Evolutionary conservation across 345 rosid species (phyloP).

Genomic region (Citrus cavaleriei): DNA sequence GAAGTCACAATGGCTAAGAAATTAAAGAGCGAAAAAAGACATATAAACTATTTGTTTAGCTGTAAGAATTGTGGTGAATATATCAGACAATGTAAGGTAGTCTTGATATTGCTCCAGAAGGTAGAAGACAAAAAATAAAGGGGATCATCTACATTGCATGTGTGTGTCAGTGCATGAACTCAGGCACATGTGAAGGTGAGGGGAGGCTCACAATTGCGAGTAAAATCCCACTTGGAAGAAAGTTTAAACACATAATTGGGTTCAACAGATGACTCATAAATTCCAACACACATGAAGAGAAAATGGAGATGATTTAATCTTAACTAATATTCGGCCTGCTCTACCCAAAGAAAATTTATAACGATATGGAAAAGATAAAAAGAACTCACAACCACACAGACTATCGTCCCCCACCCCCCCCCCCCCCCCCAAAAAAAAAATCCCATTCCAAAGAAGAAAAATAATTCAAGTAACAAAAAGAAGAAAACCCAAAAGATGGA

Average conservation of each 20-base stretch:
- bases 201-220: background rate
- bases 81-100: background rate
- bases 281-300: background rate
- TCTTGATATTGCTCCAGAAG: background rate
- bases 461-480: background rate
- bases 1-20: slow-evolving; percentile 23
- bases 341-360: background rate
- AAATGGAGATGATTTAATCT: background rate
- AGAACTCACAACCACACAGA: background rate
- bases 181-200: background rate
- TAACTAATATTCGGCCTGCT: background rate
- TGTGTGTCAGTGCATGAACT: background rate
- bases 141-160: background rate
- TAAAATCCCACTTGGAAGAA: background rate
- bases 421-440: no score
- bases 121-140: background rate
- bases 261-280: background rate
- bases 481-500: background rate
- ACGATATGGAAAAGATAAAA: background rate
- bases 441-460: background rate
- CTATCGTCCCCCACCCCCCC: background rate
- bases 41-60: background rate
- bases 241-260: background rate
- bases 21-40: slow-evolving; percentile 1
- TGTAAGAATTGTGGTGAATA: background rate